A percentile compares a stretch with the other conserved stretches of the same genome.
Conservation (phyloP, 805 yeast genomes). For the Kodamaea fukazawae region DNA sequence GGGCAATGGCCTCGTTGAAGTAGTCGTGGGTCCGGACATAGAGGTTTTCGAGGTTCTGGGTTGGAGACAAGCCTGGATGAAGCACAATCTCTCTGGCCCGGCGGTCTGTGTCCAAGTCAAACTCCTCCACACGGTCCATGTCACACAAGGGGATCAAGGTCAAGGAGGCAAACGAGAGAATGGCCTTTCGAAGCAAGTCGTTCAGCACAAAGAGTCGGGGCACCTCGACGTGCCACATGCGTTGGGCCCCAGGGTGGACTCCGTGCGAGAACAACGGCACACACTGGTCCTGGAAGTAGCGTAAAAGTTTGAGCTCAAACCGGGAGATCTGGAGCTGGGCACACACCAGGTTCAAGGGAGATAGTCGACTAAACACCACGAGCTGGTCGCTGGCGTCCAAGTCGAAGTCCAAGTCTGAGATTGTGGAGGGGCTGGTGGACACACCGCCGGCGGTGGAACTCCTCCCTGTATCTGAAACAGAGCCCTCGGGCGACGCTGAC, state of each 20-base stretch:
- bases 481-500: too few relatives aligned
- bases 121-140: constrained; percentile 10
- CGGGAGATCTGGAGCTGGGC: constrained; percentile 18
- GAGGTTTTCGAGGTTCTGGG: constrained; percentile 12
- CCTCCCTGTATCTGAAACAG: too few relatives aligned
- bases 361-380: too few relatives aligned
- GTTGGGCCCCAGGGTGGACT: constrained; percentile 18
- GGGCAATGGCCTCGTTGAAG: constrained; percentile 21
- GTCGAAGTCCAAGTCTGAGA: too few relatives aligned
- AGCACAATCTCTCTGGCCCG: neutral
- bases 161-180: constrained; percentile 24
- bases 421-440: too few relatives aligned
- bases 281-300: constrained; percentile 29
- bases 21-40: constrained; percentile 21
- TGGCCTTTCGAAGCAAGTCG: constrained; percentile 24
- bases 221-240: constrained; percentile 25
- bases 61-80: constrained; percentile 1
- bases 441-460: too few relatives aligned
- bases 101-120: neutral
- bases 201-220: constrained; percentile 25
- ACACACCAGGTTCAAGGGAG: constrained; percentile 18
- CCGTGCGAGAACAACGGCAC: constrained; percentile 25
- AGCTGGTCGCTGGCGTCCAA: too few relatives aligned
- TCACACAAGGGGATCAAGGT: constrained; percentile 26
- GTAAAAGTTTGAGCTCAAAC: constrained; percentile 24